Base-by-base conservation (phyloP, 192 early-diverging fungal species). In the Mortierella alpina region DNA sequence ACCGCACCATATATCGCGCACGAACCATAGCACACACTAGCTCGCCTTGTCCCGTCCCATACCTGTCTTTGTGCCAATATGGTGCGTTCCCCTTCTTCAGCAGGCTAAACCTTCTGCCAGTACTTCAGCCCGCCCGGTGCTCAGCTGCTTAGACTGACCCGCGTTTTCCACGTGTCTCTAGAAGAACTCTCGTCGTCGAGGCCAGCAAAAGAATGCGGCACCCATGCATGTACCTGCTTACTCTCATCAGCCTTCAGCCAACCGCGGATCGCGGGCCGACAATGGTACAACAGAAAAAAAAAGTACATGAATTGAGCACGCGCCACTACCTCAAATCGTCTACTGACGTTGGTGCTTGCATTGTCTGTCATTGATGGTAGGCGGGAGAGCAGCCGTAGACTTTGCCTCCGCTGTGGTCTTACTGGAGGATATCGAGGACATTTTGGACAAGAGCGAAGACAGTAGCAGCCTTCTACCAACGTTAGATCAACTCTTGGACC, bases 241-340 rank as follows among this genome's bases (percentile, higher is more conserved):
- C 20, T 23, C 71, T 47, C 62, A 72, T 17, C 55, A 44, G 41
- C 53, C 53, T 54, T 12, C 59, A 23, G 40, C n/a, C 22, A 4
- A 42, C 52, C 65, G 63, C 12, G 61, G 74, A 59, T 67, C 64
- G 66, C 74, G 61, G 74, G 54, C 59, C 2, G 53, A 31, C 31
- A 52, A 69, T 64, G 67, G 67, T 76, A 69, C 20, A 55, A 49
- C 57, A 51, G n/a, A 70, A 70, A 70, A 70, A 70, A 23, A 68
- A 23, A 56, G 42, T 20, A 54, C 52, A 46, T 18, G 44, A 68
- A 68, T 40, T 39, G 9, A 59, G 10, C 18, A 15, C 39, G n/a
- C 41, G 8, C 6, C 17, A 44, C 58, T 9, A 31, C 31, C 31
- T 31, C 31, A 31, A 31, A 31, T 31, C 31, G 31, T 31, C 31